Evolutionary conservation across 192 early-diverging fungal genomes (phyloP), one percentile per base, ranked within the genome.

Genomic region (Coemansia aciculifera): DNA sequence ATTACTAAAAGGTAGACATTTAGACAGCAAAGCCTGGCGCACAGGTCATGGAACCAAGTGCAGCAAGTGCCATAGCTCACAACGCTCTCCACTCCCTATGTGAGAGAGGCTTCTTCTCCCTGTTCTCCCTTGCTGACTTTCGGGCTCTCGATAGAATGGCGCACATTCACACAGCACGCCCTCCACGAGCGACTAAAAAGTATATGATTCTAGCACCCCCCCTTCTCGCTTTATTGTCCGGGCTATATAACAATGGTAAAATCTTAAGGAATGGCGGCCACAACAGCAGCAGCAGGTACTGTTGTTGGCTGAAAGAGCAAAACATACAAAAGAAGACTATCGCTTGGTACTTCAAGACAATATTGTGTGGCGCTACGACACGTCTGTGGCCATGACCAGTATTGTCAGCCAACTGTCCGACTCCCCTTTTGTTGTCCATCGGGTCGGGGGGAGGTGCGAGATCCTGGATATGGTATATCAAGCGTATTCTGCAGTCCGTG

Each of bases 401-500:
- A 52, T 29, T 29, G 51, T 52, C 51, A 15, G 24, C 23, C 11
- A 29, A 19, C 11, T 60, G 34, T 2, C 36, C 1, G 6, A 12
- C 13, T 39, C 19, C 36, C 36, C 36, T 11, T n/a, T 12, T 60
- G 59, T 32, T 31, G 52, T n/a, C 11, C 6, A 9, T 36, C 36
- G 5, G 32, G 34, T 19, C 10, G 21, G 59, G 9, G 17, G 34
- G n/a, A 59, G 56, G 52, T 12, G 54, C 54, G 29, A 32, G 31
- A 10, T 17, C 24, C 24, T 8, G 49, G 23, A 10, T 59, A 60
- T 13, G 59, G 64, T 43, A 77, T 73, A 0, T 64, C 44, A 32
- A 77, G 49, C 12, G 80, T 63, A 37, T 59, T 74, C 32, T 63
- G 56, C 17, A 77, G 34, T n/a, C 80, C 80, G n/a, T 72, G 68